Evolutionary conservation across 805 yeast genomes (phyloP), one percentile per base, ranked within the genome.

Genomic region (Candida ficus): DNA sequence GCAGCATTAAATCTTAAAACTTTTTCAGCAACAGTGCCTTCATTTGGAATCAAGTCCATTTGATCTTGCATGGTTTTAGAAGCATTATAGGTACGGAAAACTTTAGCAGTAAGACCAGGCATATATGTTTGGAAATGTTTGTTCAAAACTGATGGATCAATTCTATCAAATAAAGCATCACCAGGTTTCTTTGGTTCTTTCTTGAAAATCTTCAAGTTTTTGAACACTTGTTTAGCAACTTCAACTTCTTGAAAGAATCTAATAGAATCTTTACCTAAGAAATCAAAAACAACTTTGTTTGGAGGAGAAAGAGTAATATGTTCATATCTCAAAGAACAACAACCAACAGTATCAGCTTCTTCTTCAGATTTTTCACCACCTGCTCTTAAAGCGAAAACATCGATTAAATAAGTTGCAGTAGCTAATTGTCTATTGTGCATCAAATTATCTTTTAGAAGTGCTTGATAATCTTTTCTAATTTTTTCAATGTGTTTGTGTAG

Each of bases 281-380:
- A 90, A 61, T 90, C 98, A 66, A 90, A 89, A 9, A 83, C 74
- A 13, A 91, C 96, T 5, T 73, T 83, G 50, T 78, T 78, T 8
- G 96, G 96, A 3, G 96, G 95, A 50, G 76, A 76, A 43, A 91
- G 69, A 1, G 90, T 81, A 33, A 91, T 75, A 62, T 90, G 98
- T 60, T 90, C 98, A 56, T 68, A 90, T 54, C 98, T 70, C 50
- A 91, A 72, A 1, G 97, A 90, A 65, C 98, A 91, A 64, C 98
- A 91, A 33, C 98, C 98, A 33, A 91, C 98, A 1, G 98, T 91
- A 60, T 91, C 98, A 3, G 98, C 98, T 59, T 90, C 97, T 51
- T 91, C 98, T 4, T 91, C 98, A 10, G 91, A 83, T 61, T 91
- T 91, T 62, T 91, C 97, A 53, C 97, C 96, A 60, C 97, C 97